phyloP scores from a whole-genome alignment of 1,284 basidiomycete genomes.

The Farysia itapuensis region DNA sequence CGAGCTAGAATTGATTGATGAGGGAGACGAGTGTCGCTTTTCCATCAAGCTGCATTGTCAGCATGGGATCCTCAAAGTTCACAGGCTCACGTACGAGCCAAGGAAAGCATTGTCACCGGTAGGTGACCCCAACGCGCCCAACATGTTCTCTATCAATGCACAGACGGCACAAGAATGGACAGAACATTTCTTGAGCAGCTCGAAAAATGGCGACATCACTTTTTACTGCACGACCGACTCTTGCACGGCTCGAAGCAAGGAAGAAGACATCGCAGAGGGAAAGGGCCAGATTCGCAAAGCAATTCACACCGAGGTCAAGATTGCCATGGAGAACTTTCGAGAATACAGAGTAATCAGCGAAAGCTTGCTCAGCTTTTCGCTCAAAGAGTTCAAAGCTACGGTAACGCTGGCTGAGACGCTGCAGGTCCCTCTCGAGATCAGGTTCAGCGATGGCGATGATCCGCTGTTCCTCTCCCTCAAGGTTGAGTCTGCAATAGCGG shows the following conservation, averaged over 20 bases:
- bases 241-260: slow-evolving; percentile 27
- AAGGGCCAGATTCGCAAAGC: slow-evolving; percentile 9
- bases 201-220: slow-evolving; percentile 38
- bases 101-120: slow-evolving; percentile 34
- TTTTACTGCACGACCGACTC: slow-evolving; percentile 13
- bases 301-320: slow-evolving; percentile 38
- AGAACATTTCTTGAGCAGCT: slow-evolving; percentile 37
- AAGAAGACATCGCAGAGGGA: slow-evolving; percentile 8
- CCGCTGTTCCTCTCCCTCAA: slow-evolving; percentile 41
- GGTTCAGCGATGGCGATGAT: slow-evolving; percentile 40
- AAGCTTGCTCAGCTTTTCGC: slow-evolving; percentile 25
- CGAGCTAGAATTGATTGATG: slow-evolving; percentile 16
- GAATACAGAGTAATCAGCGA: slow-evolving; percentile 27
- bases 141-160: slow-evolving; percentile 25
- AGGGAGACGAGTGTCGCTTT: slow-evolving; percentile 12
- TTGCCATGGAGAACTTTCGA: slow-evolving; percentile 29
- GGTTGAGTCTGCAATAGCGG: slow-evolving; percentile 10
- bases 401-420: slow-evolving; percentile 29
- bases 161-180: slow-evolving; percentile 40
- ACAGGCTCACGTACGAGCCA: slow-evolving; percentile 44
- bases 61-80: slow-evolving; percentile 41
- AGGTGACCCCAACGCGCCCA: slow-evolving; percentile 32
- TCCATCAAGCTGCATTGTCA: slow-evolving; percentile 31
- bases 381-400: slow-evolving; percentile 46
- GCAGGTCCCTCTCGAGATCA: slow-evolving; percentile 17